Evolutionary conservation across 2,329 filamentous ascomycete genomes (phyloP), one percentile per base, ranked within the genome.

Genomic region (Monilinia polystroma): DNA sequence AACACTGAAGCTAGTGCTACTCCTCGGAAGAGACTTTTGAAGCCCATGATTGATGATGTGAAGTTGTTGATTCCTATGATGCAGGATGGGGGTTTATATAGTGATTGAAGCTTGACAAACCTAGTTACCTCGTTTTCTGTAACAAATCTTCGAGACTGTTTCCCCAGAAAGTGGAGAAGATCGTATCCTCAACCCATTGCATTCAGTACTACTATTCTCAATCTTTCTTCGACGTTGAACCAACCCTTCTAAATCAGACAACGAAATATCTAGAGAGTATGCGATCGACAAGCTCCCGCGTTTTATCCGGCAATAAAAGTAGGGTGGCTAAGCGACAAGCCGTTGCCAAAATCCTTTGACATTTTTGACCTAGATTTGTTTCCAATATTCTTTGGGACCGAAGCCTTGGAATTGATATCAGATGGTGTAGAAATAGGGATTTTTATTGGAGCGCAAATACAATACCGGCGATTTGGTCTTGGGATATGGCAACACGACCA

Each of bases 1-100:
- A 63, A 43, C n/a, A 55, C 8, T 43, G 38, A 53, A 35, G 41
- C 26, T 20, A 45, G 12, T 29, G 51, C 60, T 32, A 63, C 8
- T 18, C 38, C 51, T 53, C 32, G 38, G 16, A 53, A 41, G 3
- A 63, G 60, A 11, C 35, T 16, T 63, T 54, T 51, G 38, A 53
- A 7, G 26, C 35, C 60, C 60, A 63, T 63, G 35, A 43, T 54
- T 29, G 5, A 7, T 26, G 55, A 43, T 16, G 38, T 16, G n/a
- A 57, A 35, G 32, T 35, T 35, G 32, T 16, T 43, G 18, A 20
- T 3, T 41, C 3, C 23, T 5, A 43, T 43, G 5, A 20, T 43
- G 38, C 23, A 23, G 38, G 26, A 57, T 5, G 4, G 16, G 16
- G 18, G 18, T 57, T 26, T 29, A 57, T 26, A 41, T 45, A 26